Percentiles rank a stretch among this genome's conserved stretches.
These are phyloP conservation scores for Zymoseptoria crescenta DNA, from an alignment of 2,329 filamentous ascomycete genomes.

Conservation along the genomic window DNA sequence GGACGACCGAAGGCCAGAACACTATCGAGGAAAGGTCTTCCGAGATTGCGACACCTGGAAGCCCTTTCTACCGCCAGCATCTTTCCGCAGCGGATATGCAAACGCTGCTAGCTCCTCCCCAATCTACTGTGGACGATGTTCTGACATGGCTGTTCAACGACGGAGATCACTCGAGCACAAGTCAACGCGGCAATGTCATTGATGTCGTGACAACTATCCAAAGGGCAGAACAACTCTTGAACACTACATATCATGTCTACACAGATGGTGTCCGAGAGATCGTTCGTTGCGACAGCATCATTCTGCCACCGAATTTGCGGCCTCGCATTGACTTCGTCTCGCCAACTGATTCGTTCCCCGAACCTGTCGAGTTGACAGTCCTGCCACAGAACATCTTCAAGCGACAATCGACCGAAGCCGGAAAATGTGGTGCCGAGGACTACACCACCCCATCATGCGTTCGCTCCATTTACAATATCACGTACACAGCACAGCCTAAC, in stretches of 20 bases:
- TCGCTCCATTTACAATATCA: slow-evolving; percentile 17
- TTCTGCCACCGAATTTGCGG: slow-evolving; percentile 13
- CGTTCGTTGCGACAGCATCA: slow-evolving; percentile 13
- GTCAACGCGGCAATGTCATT: slow-evolving; percentile 7
- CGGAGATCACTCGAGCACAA: slow-evolving; percentile 6
- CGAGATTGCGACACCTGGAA: slow-evolving; percentile 9
- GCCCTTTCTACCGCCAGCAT: slow-evolving; percentile 12
- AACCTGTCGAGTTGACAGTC: background rate
- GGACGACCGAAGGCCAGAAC: slow-evolving; percentile 9
- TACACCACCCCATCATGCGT: slow-evolving; percentile 16
- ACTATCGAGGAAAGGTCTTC: slow-evolving; percentile 5
- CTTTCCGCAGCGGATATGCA: slow-evolving; percentile 5
- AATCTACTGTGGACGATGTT: background rate
- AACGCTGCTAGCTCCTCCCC: slow-evolving; percentile 6
- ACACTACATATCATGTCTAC: slow-evolving; percentile 16
- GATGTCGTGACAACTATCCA: slow-evolving; percentile 17
- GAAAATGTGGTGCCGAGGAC: slow-evolving; percentile 11
- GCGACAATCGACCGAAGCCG: background rate
- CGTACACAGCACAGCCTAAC: slow-evolving; percentile 15
- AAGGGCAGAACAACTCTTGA: slow-evolving; percentile 16
- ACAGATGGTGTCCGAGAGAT: slow-evolving; percentile 10
- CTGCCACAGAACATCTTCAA: background rate
- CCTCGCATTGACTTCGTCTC: slow-evolving; percentile 16
- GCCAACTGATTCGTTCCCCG: slow-evolving; percentile 17
- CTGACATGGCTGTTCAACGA: slow-evolving; percentile 12